Evolutionary conservation across 768 basidiomycete genomes (phyloP).

Genomic region (Strobilomyces echinocephalus): DNA sequence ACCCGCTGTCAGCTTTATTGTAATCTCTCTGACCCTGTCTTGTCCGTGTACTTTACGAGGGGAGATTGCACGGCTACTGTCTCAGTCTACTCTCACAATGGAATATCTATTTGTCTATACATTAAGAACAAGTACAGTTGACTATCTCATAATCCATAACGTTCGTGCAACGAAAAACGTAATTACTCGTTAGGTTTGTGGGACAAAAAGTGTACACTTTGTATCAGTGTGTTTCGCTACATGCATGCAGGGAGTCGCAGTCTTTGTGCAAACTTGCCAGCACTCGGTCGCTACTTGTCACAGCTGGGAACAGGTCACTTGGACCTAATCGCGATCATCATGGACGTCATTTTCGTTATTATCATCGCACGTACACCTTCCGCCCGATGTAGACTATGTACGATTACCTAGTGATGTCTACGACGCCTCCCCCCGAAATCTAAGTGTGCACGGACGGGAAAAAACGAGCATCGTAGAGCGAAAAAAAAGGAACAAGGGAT

Average conservation of each 20-base stretch:
- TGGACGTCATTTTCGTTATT: background rate
- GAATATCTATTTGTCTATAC: slow-evolving; percentile 4
- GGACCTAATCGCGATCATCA: background rate
- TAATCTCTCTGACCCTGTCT: background rate
- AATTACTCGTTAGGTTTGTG: too few species aligned
- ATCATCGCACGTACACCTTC: slow-evolving; percentile 1
- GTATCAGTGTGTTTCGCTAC: too few species aligned
- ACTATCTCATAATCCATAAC: too few species aligned
- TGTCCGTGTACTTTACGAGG: slow-evolving; percentile 2
- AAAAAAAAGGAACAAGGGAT: background rate
- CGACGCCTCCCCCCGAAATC: background rate
- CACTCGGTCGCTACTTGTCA: too few species aligned
- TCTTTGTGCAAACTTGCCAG: too few species aligned
- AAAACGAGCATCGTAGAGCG: slow-evolving; percentile 1
- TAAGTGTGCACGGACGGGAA: background rate
- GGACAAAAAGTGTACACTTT: too few species aligned
- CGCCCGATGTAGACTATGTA: slow-evolving; percentile 3
- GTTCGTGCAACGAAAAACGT: too few species aligned
- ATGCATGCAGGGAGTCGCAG: too few species aligned
- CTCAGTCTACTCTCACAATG: background rate
- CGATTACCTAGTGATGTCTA: background rate
- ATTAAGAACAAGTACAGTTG: too few species aligned
- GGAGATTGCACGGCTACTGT: slow-evolving; percentile 5
- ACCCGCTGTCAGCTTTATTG: background rate
- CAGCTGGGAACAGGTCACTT: too few species aligned